Percentiles rank a stretch among this genome's conserved stretches.
phyloP scores from a whole-genome alignment of 177 flowering plant species.

The Telopea speciosissima region DNA sequence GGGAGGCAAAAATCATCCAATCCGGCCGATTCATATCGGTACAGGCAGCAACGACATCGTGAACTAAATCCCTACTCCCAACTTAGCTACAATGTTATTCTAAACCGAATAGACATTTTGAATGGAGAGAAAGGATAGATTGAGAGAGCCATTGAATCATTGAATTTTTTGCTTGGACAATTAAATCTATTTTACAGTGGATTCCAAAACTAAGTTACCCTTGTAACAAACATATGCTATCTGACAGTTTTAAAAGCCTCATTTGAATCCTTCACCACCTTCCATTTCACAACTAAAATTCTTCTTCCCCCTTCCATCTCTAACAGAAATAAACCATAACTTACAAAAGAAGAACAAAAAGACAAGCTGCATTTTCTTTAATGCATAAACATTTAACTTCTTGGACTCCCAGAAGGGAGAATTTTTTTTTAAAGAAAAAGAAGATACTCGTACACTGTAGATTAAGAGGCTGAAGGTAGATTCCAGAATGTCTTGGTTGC shows the following conservation, averaged over 20 bases:
- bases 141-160: background rate
- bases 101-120: background rate
- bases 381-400: background rate
- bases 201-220: background rate
- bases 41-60: no score
- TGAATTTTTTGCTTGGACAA: background rate
- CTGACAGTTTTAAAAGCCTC: background rate
- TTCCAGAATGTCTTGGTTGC: conserved; percentile 72
- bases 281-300: background rate
- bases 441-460: background rate
- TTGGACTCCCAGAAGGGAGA: background rate
- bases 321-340: background rate
- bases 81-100: no score
- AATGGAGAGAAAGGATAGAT: background rate
- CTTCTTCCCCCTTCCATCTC: background rate
- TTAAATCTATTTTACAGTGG: background rate
- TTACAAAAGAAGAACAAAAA: background rate
- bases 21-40: no score
- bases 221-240: background rate
- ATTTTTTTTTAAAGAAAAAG: background rate
- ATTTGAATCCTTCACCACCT: background rate
- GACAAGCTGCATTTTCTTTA: background rate
- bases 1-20: no score
- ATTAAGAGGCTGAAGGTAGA: conserved; percentile 40
- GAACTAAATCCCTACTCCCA: no score